Evolutionary conservation across 768 basidiomycete species (phyloP), one percentile per base, ranked within the genome.

Genomic region (Cyathus striatus): DNA sequence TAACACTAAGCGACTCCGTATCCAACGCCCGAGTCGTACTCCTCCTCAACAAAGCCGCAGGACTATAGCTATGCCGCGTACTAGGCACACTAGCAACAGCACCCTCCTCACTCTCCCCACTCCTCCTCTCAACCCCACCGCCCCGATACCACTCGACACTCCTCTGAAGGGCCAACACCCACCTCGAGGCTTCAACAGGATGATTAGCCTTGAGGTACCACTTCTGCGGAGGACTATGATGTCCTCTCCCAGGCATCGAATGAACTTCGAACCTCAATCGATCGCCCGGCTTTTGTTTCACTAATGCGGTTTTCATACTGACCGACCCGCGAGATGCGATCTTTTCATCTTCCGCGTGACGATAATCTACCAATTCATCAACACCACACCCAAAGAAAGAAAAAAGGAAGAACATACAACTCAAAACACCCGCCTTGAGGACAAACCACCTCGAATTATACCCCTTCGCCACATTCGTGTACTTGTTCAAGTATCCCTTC

Each of bases 361-460:
- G 83, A 57, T 89, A 96, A 60, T 91, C 86, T 78, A 16, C 17
- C 14, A 35, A 9, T 32, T 12, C n/a, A 61, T 62, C 12, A 40
- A 34, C 7, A 44, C 39, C 4, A 43, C 17, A 18, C 16, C 13
- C 42, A 30, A 26, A 21, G 33, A 38, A 32, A 27, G 17, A 32
- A 7, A 33, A 6, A 14, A 32, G 35, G 12, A 39, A 13, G 24
- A 1, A 75, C 86, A 20, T 57, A 89, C 90, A 92, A 14, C 87
- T 90, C n/a, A 94, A 60, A 20, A 87, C 70, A 0, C 91, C 93
- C 42, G 85, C 78, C 54, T 88, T 83, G 16, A 96, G 74, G 0
- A 95, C 90, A 55, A 97, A 95, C 91, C 92, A 96, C 1, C 93
- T 73, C 0, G 87, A 86, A 46, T 81, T 83, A 58, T 92, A 95